Base-by-base conservation (phyloP, 805 yeast genomes). In the Candida nemodendra region DNA sequence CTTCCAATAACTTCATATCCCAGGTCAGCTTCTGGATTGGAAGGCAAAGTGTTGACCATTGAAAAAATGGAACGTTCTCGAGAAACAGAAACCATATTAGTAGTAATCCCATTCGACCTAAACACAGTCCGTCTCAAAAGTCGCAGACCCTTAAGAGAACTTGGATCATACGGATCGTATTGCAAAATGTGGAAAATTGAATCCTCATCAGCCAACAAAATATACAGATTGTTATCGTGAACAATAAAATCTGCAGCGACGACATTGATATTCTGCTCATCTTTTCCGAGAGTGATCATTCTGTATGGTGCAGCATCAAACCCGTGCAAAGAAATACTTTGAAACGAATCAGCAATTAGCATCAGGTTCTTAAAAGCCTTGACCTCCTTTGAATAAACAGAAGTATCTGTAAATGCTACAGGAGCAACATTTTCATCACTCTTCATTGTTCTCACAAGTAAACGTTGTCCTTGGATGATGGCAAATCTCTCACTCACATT, bases 241-340 rank as follows among this genome's bases (percentile, higher is more conserved):
- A 79, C 76, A 18, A 86, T 61, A 54, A 90, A 88, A 43, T 90
- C 96, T n/a, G 84, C 78, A 42, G 82, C 71, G 30, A 73, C 69
- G 0, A 84, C 82, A 51, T 80, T 84, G 30, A 84, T 66, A 14
- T 72, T 61, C 18, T 76, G 71, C 15, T 76, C 69, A 57, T 90
- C 95, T 55, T 83, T 85, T 7, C 95, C 90, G 35, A 93, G 60
- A 40, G 74, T 61, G 13, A 88, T 69, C 81, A 91, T 79, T 47
- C 96, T 68, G 58, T 86, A 90, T 1, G 99, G 99, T 53, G 91
- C 96, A 2, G 95, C 91, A 59, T 89, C 95, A 63, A 89, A 90
- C 1, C 97, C 97, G 19, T 81, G 79, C 39, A 93, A 69, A 68
- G 89, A 79, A 4, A 87, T 69, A 48, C 89, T 78, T 50, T 85